Percentiles rank a stretch among this genome's conserved stretches.
Conservation (phyloP, 1,284 basidiomycete genomes). For the Mycena sp. region DNA sequence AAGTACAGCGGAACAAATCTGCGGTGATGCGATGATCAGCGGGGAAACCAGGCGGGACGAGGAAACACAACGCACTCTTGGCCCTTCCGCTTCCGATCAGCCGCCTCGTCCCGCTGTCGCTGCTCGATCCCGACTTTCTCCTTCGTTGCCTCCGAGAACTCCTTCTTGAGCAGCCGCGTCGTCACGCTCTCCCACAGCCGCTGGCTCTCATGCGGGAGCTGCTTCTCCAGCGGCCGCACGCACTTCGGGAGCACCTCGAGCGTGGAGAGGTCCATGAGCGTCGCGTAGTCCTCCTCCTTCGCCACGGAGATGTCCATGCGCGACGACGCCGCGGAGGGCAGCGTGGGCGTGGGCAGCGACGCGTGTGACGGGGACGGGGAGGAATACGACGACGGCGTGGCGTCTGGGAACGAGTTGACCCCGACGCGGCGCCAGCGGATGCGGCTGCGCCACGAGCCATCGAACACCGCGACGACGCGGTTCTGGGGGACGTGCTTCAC, state of each 20-base stretch:
- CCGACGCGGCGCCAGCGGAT: conserved; percentile 85
- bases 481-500: conserved; percentile 88
- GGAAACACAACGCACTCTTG: conserved; percentile 70
- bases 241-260: conserved; percentile 84
- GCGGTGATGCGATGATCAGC: not conserved
- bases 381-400: conserved; percentile 50
- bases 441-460: conserved; percentile 89
- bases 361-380: conserved; percentile 53
- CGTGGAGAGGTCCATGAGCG: conserved; percentile 82
- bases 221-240: conserved; percentile 85
- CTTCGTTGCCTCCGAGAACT: conserved; percentile 89
- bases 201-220: conserved; percentile 85
- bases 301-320: conserved; percentile 41
- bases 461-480: conserved; percentile 82
- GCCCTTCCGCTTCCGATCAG: conserved; percentile 83
- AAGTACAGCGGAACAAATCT: conserved; percentile 90
- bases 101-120: conserved; percentile 86
- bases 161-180: conserved; percentile 79
- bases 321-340: conserved; percentile 41
- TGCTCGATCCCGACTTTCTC: conserved; percentile 92
- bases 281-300: conserved; percentile 63
- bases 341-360: conserved; percentile 43
- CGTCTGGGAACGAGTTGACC: conserved; percentile 53
- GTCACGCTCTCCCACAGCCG: conserved; percentile 93
- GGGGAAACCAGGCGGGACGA: conserved; percentile 7